Conservation (phyloP, 2,329 filamentous ascomycete genomes). For the Aspergillus quadricinctus region DNA sequence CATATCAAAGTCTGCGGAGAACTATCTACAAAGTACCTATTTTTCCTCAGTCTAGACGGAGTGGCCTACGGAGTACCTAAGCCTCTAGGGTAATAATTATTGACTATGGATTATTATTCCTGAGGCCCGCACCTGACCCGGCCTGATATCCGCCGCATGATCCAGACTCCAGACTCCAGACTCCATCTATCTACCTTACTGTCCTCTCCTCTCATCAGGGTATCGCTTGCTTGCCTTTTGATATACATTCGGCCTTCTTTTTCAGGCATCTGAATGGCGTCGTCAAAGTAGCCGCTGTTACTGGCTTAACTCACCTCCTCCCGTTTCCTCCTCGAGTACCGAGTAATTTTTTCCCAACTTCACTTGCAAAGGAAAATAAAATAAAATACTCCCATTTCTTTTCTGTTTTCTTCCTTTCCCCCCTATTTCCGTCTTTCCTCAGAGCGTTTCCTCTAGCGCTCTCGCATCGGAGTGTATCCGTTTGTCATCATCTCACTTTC, state of each 20-base stretch:
- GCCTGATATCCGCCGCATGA: constrained; percentile 7
- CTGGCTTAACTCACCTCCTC: background rate
- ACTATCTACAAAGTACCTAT: background rate
- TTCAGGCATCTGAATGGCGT: background rate
- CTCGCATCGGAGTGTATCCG: background rate
- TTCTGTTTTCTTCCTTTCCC: background rate
- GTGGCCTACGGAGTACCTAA: background rate
- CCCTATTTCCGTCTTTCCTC: background rate
- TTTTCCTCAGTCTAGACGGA: background rate
- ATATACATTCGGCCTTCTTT: background rate
- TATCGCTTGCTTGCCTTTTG: background rate
- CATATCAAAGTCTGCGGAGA: background rate
- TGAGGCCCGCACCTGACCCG: constrained; percentile 8
- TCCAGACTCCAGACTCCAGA: constrained; percentile 1
- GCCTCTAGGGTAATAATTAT: background rate
- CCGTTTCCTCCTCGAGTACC: background rate
- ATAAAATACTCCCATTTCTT: background rate
- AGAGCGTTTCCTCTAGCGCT: background rate
- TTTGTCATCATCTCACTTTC: constrained; percentile 1
- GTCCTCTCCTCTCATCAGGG: background rate
- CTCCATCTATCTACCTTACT: background rate
- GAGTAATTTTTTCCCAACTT: background rate
- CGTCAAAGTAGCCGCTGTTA: background rate
- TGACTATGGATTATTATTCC: background rate
- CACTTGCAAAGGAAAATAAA: background rate